A percentile compares a stretch with the other conserved stretches of the same genome.
These are phyloP conservation scores for Gymnopilus junonius DNA, from an alignment of 768 basidiomycete genomes.

Conservation along the genomic window DNA sequence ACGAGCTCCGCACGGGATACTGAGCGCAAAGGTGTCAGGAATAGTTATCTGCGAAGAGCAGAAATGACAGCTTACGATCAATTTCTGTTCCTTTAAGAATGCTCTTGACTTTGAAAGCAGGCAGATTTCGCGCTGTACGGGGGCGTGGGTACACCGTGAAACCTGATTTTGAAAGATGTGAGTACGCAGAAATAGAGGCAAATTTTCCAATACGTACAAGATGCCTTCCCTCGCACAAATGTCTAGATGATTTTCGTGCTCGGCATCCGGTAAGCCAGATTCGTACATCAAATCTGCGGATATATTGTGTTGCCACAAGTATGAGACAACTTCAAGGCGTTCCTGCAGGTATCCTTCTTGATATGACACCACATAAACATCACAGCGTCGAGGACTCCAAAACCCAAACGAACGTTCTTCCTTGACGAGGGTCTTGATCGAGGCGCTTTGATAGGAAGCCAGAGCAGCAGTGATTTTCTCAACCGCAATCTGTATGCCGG, in stretches of 20 bases:
- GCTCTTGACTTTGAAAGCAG: conserved; percentile 83
- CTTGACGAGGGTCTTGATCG: conserved; percentile 71
- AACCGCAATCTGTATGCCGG: conserved; percentile 76
- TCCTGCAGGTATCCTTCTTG: conserved; percentile 77
- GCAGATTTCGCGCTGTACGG: conserved; percentile 58
- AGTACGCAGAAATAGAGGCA: not conserved
- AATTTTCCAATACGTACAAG: conserved; percentile 50
- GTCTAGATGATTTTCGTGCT: conserved; percentile 69
- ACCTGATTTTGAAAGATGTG: conserved; percentile 27
- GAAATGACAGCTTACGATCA: conserved; percentile 56
- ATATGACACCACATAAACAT: conserved; percentile 84
- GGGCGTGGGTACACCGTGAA: conserved; percentile 54
- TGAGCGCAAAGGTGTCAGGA: conserved; percentile 17
- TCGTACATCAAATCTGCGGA: conserved; percentile 92
- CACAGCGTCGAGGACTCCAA: conserved; percentile 89
- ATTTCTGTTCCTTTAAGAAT: conserved; percentile 78
- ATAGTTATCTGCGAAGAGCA: not conserved
- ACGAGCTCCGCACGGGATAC: conserved; percentile 71
- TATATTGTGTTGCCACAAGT: conserved; percentile 81
- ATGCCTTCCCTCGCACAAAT: conserved; percentile 83
- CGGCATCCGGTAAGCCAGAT: conserved; percentile 60
- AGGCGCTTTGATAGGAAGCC: conserved; percentile 70
- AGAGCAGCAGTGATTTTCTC: conserved; percentile 77
- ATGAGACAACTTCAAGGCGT: conserved; percentile 74
- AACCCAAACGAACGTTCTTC: conserved; percentile 85